These are phyloP conservation scores for Diplodia corticola DNA, from an alignment of 2,329 filamentous ascomycete genomes.

Conservation along the genomic window DNA sequence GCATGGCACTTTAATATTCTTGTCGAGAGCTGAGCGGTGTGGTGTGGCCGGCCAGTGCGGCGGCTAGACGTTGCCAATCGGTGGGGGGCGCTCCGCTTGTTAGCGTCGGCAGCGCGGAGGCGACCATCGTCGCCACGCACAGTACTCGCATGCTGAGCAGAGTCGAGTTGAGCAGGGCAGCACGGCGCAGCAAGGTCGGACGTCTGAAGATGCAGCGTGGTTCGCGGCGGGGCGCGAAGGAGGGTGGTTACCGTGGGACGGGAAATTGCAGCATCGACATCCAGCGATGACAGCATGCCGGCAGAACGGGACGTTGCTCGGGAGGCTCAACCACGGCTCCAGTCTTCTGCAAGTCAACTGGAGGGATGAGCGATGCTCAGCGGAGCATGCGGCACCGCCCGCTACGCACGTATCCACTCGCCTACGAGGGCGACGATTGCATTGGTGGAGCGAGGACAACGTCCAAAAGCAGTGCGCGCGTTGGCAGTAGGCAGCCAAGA, in stretches of 20 bases:
- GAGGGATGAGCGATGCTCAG: background rate
- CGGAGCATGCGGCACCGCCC: background rate
- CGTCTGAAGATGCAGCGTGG: conserved; percentile 10
- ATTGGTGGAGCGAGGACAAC: background rate
- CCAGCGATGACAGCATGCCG: background rate
- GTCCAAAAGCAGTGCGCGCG: background rate
- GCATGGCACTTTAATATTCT: background rate
- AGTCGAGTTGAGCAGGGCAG: background rate
- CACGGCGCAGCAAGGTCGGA: background rate
- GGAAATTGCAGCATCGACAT: background rate
- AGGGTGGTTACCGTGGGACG: conserved; percentile 13
- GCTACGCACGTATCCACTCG: background rate
- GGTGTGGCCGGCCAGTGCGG: background rate
- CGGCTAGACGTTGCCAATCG: background rate
- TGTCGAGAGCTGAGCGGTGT: conserved; percentile 1
- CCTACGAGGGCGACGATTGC: background rate
- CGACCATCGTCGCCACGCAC: background rate
- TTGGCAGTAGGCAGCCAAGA: background rate
- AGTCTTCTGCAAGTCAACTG: conserved; percentile 9
- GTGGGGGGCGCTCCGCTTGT: background rate
- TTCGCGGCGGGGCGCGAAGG: conserved; percentile 10
- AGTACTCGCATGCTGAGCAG: too few species aligned
- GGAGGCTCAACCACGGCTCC: background rate
- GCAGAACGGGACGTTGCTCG: background rate
- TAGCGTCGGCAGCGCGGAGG: background rate